Percentiles rank a stretch among this genome's conserved stretches.
Evolutionary conservation across 2,329 filamentous ascomycete species (phyloP).

Genomic region (Capronia americana): DNA sequence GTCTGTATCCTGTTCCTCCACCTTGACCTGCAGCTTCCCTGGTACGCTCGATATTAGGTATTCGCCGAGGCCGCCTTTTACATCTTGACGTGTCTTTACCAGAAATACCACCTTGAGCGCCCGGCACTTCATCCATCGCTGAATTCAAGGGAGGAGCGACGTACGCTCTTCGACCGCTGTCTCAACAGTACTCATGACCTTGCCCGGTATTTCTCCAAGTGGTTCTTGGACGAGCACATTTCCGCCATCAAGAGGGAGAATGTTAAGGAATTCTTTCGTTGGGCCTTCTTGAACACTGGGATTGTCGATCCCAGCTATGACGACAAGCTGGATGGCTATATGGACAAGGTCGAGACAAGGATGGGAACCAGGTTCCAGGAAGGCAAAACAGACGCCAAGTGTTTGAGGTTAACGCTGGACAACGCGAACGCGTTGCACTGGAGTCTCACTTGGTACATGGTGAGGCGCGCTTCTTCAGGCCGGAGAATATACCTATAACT

Average conservation of each 20-base stretch:
- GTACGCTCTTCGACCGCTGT: slow-evolving; percentile 63
- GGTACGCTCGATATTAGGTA: slow-evolving; percentile 23
- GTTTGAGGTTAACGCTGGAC: slow-evolving; percentile 71
- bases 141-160: slow-evolving; percentile 56
- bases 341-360: slow-evolving; percentile 59
- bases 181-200: slow-evolving; percentile 61
- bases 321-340: slow-evolving; percentile 63
- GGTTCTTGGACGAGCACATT: slow-evolving; percentile 68
- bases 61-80: slow-evolving; percentile 60
- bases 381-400: slow-evolving; percentile 63
- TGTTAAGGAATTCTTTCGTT: slow-evolving; percentile 69
- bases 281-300: slow-evolving; percentile 67
- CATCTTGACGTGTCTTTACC: slow-evolving; percentile 60
- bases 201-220: slow-evolving; percentile 64
- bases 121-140: slow-evolving; percentile 58
- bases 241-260: slow-evolving; percentile 71
- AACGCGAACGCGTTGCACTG: slow-evolving; percentile 66
- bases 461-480: slow-evolving; percentile 45
- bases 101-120: slow-evolving; percentile 58
- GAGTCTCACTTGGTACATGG: slow-evolving; percentile 68
- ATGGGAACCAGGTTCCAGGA: slow-evolving; percentile 59
- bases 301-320: slow-evolving; percentile 48
- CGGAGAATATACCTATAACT: not conserved
- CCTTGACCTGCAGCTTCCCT: slow-evolving; percentile 8
- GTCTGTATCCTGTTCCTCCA: not conserved